Percentiles rank a stretch among this genome's conserved stretches.
Conservation (phyloP, 345 rosid genomes). For the Citrus sp. region DNA sequence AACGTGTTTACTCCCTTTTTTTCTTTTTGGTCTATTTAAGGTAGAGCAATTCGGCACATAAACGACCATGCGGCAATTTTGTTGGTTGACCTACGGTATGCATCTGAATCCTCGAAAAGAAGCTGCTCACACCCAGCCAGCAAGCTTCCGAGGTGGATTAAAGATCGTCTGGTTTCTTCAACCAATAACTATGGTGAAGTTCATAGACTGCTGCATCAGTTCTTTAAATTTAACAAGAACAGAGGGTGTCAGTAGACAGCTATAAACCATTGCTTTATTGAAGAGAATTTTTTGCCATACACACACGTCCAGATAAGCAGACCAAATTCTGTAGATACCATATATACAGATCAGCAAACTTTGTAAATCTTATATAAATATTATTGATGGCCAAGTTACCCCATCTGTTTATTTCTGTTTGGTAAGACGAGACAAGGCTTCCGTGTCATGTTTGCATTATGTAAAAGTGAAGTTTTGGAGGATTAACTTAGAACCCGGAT, state of each 20-base stretch:
- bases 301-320: not conserved
- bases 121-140: slow-evolving; percentile 53
- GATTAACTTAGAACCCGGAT: too few relatives aligned
- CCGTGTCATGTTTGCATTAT: too few relatives aligned
- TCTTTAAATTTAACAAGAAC: slow-evolving; percentile 66
- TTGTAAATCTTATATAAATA: not conserved
- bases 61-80: slow-evolving; percentile 86
- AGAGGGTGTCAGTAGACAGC: slow-evolving; percentile 4
- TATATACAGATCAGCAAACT: not conserved
- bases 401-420: too few relatives aligned
- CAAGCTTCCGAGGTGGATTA: slow-evolving; percentile 87
- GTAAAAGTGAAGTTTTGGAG: too few relatives aligned
- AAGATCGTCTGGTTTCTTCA: slow-evolving; percentile 53
- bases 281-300: not conserved
- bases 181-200: slow-evolving; percentile 82
- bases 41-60: slow-evolving; percentile 83
- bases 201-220: slow-evolving; percentile 68
- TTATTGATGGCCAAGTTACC: not conserved
- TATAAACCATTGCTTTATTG: not conserved
- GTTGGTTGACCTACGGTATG: slow-evolving; percentile 73
- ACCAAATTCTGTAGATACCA: not conserved
- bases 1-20: not conserved
- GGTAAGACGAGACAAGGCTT: too few relatives aligned
- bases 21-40: slow-evolving; percentile 25
- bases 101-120: slow-evolving; percentile 50